Percentiles rank a stretch among this genome's conserved stretches.
Conservation (phyloP, 495 filamentous ascomycete genomes). For the Daldinia vernicosa region DNA sequence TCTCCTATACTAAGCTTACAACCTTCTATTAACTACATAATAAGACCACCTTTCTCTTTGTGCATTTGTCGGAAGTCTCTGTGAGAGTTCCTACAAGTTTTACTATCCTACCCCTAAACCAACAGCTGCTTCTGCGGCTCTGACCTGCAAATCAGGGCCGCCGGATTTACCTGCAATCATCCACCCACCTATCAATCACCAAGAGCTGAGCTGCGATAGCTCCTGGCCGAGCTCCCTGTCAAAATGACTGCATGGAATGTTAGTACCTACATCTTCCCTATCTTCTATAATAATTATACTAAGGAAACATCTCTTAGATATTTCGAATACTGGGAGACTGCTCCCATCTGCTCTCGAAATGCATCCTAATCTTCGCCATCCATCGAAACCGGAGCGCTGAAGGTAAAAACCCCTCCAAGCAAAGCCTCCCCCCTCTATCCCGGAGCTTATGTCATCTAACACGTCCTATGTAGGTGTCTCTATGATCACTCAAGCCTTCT, state of each 20-base stretch:
- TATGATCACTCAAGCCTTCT: slow-evolving; percentile 92
- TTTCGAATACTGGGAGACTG: slow-evolving; percentile 86
- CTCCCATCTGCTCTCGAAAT: slow-evolving; percentile 84
- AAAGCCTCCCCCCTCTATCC: background rate
- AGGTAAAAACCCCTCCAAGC: slow-evolving; percentile 61
- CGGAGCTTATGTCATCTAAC: slow-evolving; percentile 35
- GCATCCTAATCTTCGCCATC: slow-evolving; percentile 90
- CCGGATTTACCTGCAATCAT: slow-evolving; percentile 19
- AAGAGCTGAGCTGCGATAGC: slow-evolving; percentile 25
- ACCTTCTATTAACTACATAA: slow-evolving; percentile 18
- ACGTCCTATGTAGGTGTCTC: slow-evolving; percentile 72
- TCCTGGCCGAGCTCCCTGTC: slow-evolving; percentile 7
- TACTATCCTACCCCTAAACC: slow-evolving; percentile 8
- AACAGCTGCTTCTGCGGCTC: slow-evolving; percentile 36
- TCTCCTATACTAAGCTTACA: slow-evolving; percentile 25
- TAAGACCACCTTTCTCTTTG: slow-evolving; percentile 4
- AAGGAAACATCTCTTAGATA: slow-evolving; percentile 58
- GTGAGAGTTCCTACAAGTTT: background rate
- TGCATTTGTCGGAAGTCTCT: background rate
- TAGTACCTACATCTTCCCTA: background rate
- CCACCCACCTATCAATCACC: background rate
- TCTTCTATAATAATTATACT: background rate
- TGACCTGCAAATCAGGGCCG: slow-evolving; percentile 37
- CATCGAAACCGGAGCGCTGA: slow-evolving; percentile 88
- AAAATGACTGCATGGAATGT: slow-evolving; percentile 40